Evolutionary conservation across 305 asterid species (phyloP), one percentile per base, ranked within the genome.

Genomic region (Rubia balearica): DNA sequence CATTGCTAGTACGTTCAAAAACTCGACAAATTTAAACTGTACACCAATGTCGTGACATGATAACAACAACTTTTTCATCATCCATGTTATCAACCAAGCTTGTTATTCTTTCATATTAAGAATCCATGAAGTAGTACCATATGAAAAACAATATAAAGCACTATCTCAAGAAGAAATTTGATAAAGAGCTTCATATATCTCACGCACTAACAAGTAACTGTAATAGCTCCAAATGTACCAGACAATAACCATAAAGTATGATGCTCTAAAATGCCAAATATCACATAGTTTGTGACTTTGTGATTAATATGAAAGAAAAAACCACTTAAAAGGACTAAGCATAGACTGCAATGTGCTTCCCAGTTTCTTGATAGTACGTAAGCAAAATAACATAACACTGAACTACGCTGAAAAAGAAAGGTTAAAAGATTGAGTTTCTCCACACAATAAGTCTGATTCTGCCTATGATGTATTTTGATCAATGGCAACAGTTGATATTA

Each of bases 11-110:
- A 71, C 90, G 92, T 81, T 94, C 88, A 76, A 94, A 91, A 69
- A 72, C 82, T 53, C 99, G 90, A 76, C 90, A 88, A 68, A 82
- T 85, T 85, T 94, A 96, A 61, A 84, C 91, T 63, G 99, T 97
- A 87, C 91, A 94, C 62, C 85, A 96, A 81, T 94, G 99, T 5
- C 95, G 85, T 60, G 99, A 91, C 99, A 94, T 94, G 83, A 94
- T 94, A 64, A 97, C 92, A 77, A 91, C 61, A 51, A 97, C 96
- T 82, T 94, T 94, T 75, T 94, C 86, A 72, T 94, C 99, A 86
- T 94, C 99, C 87, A 97, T 94, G 85, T 76, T 71, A 73, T 74
- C 61, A 56, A 77, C 69, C 59, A 61, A 73, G 73, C 48, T 67
- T 76, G 71, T 71, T 65, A 70, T 53, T 68, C 60, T 22, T 65